Percentiles rank a stretch among this genome's conserved stretches.
Evolutionary conservation across 305 asterid genomes (phyloP).

Genomic region (Fraxinus sp.): DNA sequence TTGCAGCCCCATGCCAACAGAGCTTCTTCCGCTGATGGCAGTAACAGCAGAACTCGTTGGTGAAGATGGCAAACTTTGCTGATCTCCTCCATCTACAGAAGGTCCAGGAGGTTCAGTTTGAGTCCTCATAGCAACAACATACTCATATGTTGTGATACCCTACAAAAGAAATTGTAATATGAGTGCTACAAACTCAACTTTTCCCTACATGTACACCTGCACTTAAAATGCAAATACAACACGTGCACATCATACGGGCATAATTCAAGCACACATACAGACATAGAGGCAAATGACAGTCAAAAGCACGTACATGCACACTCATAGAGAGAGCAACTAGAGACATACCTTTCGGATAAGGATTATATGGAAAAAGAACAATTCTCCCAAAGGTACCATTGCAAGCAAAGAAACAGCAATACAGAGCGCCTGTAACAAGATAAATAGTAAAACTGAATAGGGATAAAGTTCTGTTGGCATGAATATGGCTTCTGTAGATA

Average conservation of each 20-base stretch:
- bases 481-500: background rate
- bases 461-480: background rate
- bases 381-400: slow-evolving; percentile 80
- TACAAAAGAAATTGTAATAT: slow-evolving; percentile 21
- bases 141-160: slow-evolving; percentile 97
- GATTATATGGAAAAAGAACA: slow-evolving; percentile 89
- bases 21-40: slow-evolving; percentile 89
- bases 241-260: background rate
- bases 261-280: background rate
- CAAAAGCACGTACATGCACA: background rate
- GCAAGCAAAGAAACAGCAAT: slow-evolving; percentile 87
- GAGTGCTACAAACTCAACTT: background rate
- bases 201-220: background rate
- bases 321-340: slow-evolving; percentile 2
- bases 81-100: slow-evolving; percentile 78
- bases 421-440: slow-evolving; percentile 67
- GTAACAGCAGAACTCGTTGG: slow-evolving; percentile 96
- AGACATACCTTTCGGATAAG: slow-evolving; percentile 77
- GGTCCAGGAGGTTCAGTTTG: slow-evolving; percentile 97
- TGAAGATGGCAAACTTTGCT: slow-evolving; percentile 84
- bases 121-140: slow-evolving; percentile 88
- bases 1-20: slow-evolving; percentile 85
- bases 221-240: background rate
- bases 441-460: slow-evolving; percentile 1
- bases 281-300: background rate